Conservation (phyloP, 2,329 filamentous ascomycete genomes). For the Teratosphaeriaceae sp. region DNA sequence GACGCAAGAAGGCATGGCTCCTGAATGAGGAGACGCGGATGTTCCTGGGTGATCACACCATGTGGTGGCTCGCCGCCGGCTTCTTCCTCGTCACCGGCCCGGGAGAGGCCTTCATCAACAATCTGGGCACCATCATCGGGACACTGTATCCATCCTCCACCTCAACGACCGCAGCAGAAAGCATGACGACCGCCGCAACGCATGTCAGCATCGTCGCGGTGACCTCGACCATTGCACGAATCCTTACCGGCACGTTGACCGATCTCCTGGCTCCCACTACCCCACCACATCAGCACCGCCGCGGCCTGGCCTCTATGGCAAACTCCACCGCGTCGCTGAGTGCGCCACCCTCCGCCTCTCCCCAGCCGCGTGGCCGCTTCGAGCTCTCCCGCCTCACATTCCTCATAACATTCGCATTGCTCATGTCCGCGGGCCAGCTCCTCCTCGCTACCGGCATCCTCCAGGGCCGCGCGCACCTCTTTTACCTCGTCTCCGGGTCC, state of each 20-base stretch:
- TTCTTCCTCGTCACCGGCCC: conserved; percentile 93
- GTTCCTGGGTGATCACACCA: conserved; percentile 82
- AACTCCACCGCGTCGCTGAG: conserved; percentile 34
- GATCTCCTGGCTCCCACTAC: conserved; percentile 67
- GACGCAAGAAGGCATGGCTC: conserved; percentile 78
- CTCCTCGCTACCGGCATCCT: conserved; percentile 69
- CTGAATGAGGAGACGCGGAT: conserved; percentile 83
- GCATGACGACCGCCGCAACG: conserved; percentile 62
- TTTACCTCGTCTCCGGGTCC: conserved; percentile 77
- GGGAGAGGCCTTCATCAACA: conserved; percentile 98
- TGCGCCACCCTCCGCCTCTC: conserved; percentile 11
- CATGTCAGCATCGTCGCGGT: conserved; percentile 91
- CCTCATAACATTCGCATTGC: conserved; percentile 64
- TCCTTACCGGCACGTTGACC: conserved; percentile 83
- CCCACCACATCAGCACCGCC: conserved; percentile 50
- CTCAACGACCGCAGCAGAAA: conserved; percentile 42
- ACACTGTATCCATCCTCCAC: conserved; percentile 63
- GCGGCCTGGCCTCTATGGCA: conserved; percentile 36
- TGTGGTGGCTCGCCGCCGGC: conserved; percentile 89
- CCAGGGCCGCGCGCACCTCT: conserved; percentile 68
- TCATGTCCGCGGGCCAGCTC: conserved; percentile 68
- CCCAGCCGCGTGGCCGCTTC: conserved; percentile 37
- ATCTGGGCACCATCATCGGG: conserved; percentile 86
- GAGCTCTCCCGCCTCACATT: conserved; percentile 69
- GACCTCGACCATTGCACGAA: conserved; percentile 80